phyloP scores from a whole-genome alignment of 2,329 filamentous ascomycete species.

The Botryotinia narcissicola region DNA sequence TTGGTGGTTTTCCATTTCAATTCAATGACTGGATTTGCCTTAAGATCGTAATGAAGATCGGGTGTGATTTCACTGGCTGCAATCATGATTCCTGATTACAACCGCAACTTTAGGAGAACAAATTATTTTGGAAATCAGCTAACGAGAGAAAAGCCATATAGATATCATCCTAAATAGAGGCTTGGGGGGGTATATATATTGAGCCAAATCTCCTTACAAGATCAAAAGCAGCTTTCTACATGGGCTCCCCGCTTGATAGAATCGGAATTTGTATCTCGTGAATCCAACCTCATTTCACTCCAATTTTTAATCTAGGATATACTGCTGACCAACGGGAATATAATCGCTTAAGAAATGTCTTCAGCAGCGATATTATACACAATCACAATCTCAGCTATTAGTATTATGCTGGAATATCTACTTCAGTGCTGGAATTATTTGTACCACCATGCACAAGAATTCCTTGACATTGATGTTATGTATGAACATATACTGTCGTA shows the following conservation, averaged over 20 bases:
- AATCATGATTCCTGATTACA: not conserved
- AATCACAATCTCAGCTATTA: not conserved
- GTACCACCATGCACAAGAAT: not conserved
- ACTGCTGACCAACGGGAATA: not conserved
- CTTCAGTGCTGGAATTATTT: not conserved
- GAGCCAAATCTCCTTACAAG: too few species aligned
- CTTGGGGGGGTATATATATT: not conserved
- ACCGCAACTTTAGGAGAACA: not conserved
- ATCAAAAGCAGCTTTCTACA: not conserved
- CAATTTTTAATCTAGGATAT: not conserved
- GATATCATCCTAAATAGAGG: not conserved
- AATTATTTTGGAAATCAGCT: not conserved
- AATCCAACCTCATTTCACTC: not conserved
- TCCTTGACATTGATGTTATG: not conserved
- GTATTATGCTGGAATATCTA: not conserved
- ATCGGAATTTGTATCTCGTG: not conserved
- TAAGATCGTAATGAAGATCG: not conserved
- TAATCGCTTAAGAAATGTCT: not conserved
- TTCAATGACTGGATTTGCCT: not conserved
- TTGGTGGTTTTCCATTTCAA: conserved; percentile 6
- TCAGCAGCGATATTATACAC: not conserved
- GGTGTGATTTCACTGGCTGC: not conserved
- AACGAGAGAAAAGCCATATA: not conserved
- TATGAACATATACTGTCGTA: not conserved
- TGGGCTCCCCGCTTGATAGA: not conserved